These are phyloP conservation scores for Uronychia setigera DNA, from an alignment of 73 alveolate genomes.

Conservation along the genomic window DNA sequence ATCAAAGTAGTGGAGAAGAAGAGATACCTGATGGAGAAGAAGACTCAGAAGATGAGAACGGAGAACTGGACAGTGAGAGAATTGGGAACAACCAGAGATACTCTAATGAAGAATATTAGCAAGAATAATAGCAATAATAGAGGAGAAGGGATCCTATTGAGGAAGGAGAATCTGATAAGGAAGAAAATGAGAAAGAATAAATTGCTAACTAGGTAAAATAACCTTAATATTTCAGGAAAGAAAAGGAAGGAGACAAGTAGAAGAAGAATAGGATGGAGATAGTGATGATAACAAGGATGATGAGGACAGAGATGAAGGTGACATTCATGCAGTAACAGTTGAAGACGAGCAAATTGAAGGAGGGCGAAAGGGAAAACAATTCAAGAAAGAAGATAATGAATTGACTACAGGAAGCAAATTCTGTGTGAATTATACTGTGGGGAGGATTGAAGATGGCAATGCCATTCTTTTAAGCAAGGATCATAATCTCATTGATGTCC, in stretches of 20 bases:
- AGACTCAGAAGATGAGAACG: slow-evolving; percentile 11
- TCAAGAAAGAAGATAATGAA: slow-evolving; percentile 24
- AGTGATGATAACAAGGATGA: too few species aligned
- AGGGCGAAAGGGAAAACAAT: slow-evolving; percentile 24
- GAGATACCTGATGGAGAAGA: slow-evolving; percentile 13
- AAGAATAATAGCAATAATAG: neutral
- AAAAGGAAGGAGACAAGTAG: neutral
- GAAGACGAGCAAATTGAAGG: slow-evolving; percentile 20
- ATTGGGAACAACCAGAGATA: neutral
- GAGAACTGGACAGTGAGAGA: neutral
- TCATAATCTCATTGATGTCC: slow-evolving; percentile 51
- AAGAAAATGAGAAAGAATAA: neutral
- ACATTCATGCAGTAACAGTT: slow-evolving; percentile 22
- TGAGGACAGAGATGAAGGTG: slow-evolving; percentile 42
- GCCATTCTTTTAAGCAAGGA: slow-evolving; percentile 44
- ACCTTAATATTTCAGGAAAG: too few species aligned
- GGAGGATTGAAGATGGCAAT: slow-evolving; percentile 59
- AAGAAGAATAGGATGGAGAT: slow-evolving; percentile 20
- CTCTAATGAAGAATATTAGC: neutral
- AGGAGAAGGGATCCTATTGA: neutral
- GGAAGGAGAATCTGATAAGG: neutral
- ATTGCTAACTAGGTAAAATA: neutral
- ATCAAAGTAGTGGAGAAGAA: neutral
- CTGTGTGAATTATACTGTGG: slow-evolving; percentile 59
- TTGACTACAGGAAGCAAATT: slow-evolving; percentile 41